A percentile compares a stretch with the other conserved stretches of the same genome.
Evolutionary conservation across 495 filamentous ascomycete genomes (phyloP).

Genomic region (Penicillium paradoxum): DNA sequence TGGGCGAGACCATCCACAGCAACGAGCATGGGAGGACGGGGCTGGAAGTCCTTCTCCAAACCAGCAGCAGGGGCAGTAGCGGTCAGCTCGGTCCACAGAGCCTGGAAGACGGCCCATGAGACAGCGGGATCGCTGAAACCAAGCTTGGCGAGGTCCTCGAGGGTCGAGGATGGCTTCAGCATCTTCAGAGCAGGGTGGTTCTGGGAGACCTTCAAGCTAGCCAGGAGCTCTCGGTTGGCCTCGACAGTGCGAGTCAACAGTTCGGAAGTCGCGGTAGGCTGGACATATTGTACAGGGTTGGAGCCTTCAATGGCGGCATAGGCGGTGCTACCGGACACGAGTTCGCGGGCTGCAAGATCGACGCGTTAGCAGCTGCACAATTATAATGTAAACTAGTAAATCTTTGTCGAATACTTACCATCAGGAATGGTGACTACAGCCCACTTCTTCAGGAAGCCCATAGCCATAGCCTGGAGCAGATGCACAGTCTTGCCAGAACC

Average conservation of each 20-base stretch:
- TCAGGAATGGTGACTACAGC: constrained; percentile 89
- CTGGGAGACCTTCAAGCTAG: constrained; percentile 50
- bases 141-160: constrained; percentile 61
- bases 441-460: constrained; percentile 80
- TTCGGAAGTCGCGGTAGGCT: constrained; percentile 67
- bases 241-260: constrained; percentile 64
- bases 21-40: constrained; percentile 75
- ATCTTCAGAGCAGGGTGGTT: constrained; percentile 55
- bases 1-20: constrained; percentile 72
- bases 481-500: constrained; percentile 80
- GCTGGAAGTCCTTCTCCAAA: constrained; percentile 30
- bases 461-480: constrained; percentile 76
- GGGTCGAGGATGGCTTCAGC: constrained; percentile 53
- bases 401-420: constrained; percentile 53
- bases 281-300: constrained; percentile 61
- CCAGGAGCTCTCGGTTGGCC: constrained; percentile 67
- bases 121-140: constrained; percentile 69
- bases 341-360: constrained; percentile 61
- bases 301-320: constrained; percentile 65
- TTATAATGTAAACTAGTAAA: not conserved
- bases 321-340: constrained; percentile 70
- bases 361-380: constrained; percentile 9
- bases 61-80: constrained; percentile 46
- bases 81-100: constrained; percentile 74
- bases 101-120: constrained; percentile 77